A percentile compares a stretch with the other conserved stretches of the same genome.
Conservation (phyloP, 1,284 basidiomycete genomes). For the Trametes polyzona region DNA sequence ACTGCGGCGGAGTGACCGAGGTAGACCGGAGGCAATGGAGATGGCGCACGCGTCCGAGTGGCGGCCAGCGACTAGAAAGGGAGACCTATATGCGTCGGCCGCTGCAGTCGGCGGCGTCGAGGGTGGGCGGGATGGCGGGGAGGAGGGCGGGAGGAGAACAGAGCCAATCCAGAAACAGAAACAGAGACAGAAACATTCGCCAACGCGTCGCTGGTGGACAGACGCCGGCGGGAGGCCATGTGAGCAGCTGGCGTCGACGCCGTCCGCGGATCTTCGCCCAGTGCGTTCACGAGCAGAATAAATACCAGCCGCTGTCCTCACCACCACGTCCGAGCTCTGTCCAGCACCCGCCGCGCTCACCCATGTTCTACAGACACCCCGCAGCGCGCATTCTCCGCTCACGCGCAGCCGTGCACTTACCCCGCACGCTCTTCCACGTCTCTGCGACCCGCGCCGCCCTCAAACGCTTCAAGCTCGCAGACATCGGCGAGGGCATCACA, state of each 20-base stretch:
- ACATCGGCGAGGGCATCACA: slow-evolving; percentile 93
- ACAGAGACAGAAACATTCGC: neutral
- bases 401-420: slow-evolving; percentile 3
- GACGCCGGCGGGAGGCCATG: neutral
- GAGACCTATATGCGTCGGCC: neutral
- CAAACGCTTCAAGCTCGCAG: slow-evolving; percentile 87
- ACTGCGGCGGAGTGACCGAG: slow-evolving; percentile 5
- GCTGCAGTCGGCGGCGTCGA: neutral
- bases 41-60: neutral
- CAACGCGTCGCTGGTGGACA: slow-evolving; percentile 7
- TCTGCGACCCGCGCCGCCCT: slow-evolving; percentile 51
- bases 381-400: neutral
- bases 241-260: neutral
- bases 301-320: slow-evolving; percentile 4
- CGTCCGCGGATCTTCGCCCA: slow-evolving; percentile 12
- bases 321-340: slow-evolving; percentile 4
- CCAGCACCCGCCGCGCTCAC: neutral
- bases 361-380: slow-evolving; percentile 19
- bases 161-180: neutral
- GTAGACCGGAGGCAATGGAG: neutral
- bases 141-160: neutral
- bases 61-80: neutral
- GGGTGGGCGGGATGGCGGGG: neutral
- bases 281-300: slow-evolving; percentile 6
- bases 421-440: slow-evolving; percentile 47